Percentiles rank a stretch among this genome's conserved stretches.
phyloP scores from a whole-genome alignment of 2,329 filamentous ascomycete genomes.

The Trichoderma koningii region DNA sequence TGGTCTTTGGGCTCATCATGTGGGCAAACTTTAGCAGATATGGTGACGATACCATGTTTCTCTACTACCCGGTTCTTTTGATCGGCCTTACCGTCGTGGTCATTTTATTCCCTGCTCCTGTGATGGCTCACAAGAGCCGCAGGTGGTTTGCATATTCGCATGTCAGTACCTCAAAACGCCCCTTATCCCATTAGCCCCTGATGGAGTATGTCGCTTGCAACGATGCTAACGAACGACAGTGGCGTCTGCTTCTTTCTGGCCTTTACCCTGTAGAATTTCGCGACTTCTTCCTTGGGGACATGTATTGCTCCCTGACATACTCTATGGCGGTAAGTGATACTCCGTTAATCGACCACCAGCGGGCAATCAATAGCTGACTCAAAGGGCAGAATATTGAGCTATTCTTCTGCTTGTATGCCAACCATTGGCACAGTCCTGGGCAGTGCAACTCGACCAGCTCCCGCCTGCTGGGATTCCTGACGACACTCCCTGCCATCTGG shows the following conservation, averaged over 20 bases:
- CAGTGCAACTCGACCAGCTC: conserved; percentile 87
- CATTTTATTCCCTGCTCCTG: conserved; percentile 73
- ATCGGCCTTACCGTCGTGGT: conserved; percentile 67
- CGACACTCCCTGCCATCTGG: conserved; percentile 82
- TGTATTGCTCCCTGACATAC: conserved; percentile 95
- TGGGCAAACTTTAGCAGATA: conserved; percentile 85
- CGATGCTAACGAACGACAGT: conserved; percentile 52
- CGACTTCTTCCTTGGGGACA: conserved; percentile 96
- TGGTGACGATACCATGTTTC: conserved; percentile 66
- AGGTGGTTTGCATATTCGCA: conserved; percentile 89
- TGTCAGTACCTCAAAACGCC: conserved; percentile 48
- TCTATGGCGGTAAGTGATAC: conserved; percentile 71
- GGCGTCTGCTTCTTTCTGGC: conserved; percentile 81
- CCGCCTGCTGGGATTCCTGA: conserved; percentile 81
- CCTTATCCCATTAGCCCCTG: background rate
- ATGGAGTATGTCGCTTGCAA: background rate
- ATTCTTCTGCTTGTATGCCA: conserved; percentile 93
- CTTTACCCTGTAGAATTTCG: conserved; percentile 93
- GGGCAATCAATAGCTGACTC: background rate
- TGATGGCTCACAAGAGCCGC: conserved; percentile 75
- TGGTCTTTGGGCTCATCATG: conserved; percentile 76
- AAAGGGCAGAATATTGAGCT: conserved; percentile 75
- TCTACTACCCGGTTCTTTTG: conserved; percentile 85
- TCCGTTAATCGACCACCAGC: background rate
- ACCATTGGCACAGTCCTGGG: conserved; percentile 69